Evolutionary conservation across 2,329 filamentous ascomycete genomes (phyloP).

Genomic region (Teratosphaeriaceae sp.): DNA sequence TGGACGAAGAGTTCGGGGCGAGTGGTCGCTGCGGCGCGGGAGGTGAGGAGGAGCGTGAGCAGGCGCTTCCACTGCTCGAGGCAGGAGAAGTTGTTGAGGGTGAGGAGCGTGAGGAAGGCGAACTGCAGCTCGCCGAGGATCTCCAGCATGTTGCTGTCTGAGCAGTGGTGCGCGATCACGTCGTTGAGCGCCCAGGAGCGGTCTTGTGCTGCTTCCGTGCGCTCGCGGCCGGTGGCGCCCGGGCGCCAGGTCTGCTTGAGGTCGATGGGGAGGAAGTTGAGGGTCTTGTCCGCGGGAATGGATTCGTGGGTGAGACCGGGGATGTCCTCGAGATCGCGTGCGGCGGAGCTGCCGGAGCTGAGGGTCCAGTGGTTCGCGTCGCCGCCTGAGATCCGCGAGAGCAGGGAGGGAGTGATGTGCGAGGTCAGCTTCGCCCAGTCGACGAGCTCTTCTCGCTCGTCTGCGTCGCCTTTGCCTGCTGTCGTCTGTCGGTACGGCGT

Average conservation of each 20-base stretch:
- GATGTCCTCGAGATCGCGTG: slow-evolving; percentile 52
- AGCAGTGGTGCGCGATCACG: slow-evolving; percentile 40
- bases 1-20: slow-evolving; percentile 47
- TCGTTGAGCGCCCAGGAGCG: slow-evolving; percentile 55
- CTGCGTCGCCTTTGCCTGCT: slow-evolving; percentile 22
- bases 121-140: slow-evolving; percentile 56
- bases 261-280: slow-evolving; percentile 53
- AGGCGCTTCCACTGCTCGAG: slow-evolving; percentile 60
- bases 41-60: slow-evolving; percentile 51
- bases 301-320: too few relatives aligned
- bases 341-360: slow-evolving; percentile 52
- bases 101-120: slow-evolving; percentile 56
- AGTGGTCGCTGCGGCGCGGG: slow-evolving; percentile 43
- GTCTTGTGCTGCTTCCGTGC: slow-evolving; percentile 57
- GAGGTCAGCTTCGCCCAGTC: slow-evolving; percentile 50
- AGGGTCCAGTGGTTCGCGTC: slow-evolving; percentile 47
- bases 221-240: slow-evolving; percentile 54
- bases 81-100: slow-evolving; percentile 59
- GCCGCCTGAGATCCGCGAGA: slow-evolving; percentile 45
- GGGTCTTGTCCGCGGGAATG: slow-evolving; percentile 41
- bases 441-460: slow-evolving; percentile 35
- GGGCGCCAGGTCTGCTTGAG: slow-evolving; percentile 56
- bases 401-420: slow-evolving; percentile 40
- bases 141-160: slow-evolving; percentile 20
- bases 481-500: slow-evolving; percentile 41